Percentiles rank a stretch among this genome's conserved stretches.
These are phyloP conservation scores for Alternaria brassicicola DNA, from an alignment of 2,329 filamentous ascomycete species.

Conservation along the genomic window DNA sequence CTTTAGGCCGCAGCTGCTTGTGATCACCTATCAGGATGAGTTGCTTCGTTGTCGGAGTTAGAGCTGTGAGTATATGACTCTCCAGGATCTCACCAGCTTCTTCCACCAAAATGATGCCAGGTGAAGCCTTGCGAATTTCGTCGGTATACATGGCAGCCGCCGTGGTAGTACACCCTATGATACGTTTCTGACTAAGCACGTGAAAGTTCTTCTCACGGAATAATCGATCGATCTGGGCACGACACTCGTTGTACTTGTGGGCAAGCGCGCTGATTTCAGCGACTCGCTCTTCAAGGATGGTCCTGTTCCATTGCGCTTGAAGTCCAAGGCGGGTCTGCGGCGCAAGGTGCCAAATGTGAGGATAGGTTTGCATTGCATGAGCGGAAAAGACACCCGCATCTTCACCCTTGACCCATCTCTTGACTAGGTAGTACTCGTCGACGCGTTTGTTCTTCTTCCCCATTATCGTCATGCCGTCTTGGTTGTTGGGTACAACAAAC, in stretches of 20 bases:
- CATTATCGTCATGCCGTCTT: constrained; percentile 56
- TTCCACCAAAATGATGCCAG: constrained; percentile 70
- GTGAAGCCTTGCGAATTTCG: constrained; percentile 60
- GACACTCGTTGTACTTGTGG: constrained; percentile 51
- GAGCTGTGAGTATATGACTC: constrained; percentile 66
- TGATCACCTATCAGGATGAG: constrained; percentile 76
- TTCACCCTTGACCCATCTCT: constrained; percentile 59
- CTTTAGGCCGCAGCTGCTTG: constrained; percentile 72
- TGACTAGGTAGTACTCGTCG: constrained; percentile 57
- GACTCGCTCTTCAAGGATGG: constrained; percentile 58
- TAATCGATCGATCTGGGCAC: constrained; percentile 48
- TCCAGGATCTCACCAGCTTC: constrained; percentile 78
- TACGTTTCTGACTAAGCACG: constrained; percentile 58
- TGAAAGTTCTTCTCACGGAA: constrained; percentile 34
- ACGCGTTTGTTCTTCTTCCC: constrained; percentile 56
- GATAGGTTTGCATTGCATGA: constrained; percentile 31
- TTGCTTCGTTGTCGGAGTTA: constrained; percentile 64
- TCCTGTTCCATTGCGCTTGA: constrained; percentile 33
- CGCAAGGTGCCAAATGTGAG: constrained; percentile 61
- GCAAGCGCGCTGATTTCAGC: constrained; percentile 49
- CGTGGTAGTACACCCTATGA: constrained; percentile 76
- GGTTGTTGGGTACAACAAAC: constrained; percentile 57
- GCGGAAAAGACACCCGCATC: constrained; percentile 54
- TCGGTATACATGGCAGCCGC: constrained; percentile 67
- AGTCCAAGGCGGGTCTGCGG: constrained; percentile 46